A percentile compares a stretch with the other conserved stretches of the same genome.
Evolutionary conservation across 2,329 filamentous ascomycete genomes (phyloP).

Genomic region (Thielaviopsis cerberus): DNA sequence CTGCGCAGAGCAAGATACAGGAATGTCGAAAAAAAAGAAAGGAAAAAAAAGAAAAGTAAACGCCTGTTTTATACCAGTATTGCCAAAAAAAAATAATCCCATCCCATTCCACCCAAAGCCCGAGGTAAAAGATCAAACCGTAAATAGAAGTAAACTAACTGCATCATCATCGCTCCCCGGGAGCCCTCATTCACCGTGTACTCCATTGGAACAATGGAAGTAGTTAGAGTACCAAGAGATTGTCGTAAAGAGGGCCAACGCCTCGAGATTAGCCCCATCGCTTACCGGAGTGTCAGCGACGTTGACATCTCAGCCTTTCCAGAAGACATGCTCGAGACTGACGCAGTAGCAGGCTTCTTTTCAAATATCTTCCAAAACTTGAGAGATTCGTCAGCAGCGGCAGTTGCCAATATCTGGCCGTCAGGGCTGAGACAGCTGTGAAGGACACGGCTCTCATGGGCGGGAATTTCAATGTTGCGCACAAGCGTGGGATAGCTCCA

Average conservation of each 20-base stretch:
- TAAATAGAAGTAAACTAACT: background rate
- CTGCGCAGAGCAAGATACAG: background rate
- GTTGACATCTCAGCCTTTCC: conserved; percentile 75
- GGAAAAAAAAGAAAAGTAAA: background rate
- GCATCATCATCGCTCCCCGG: background rate
- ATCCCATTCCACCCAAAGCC: background rate
- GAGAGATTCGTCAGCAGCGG: conserved; percentile 84
- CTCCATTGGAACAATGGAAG: background rate
- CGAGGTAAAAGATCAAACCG: background rate
- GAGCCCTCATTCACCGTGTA: background rate
- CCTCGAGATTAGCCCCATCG: conserved; percentile 6
- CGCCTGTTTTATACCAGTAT: background rate
- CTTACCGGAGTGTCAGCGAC: conserved; percentile 83
- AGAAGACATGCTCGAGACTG: conserved; percentile 47
- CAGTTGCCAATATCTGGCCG: conserved; percentile 92
- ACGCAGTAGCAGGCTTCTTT: conserved; percentile 70
- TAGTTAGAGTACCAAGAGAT: background rate
- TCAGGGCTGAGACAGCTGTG: conserved; percentile 95
- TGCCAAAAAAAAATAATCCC: background rate
- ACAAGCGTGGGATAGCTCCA: conserved; percentile 97
- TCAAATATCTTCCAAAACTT: conserved; percentile 99
- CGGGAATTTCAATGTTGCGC: conserved; percentile 93
- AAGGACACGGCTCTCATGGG: conserved; percentile 87
- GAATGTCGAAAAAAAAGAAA: background rate
- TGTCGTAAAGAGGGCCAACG: background rate